These are phyloP conservation scores for Triticum monococcum DNA, from an alignment of 176 grass and related monocot species.

Conservation along the genomic window DNA sequence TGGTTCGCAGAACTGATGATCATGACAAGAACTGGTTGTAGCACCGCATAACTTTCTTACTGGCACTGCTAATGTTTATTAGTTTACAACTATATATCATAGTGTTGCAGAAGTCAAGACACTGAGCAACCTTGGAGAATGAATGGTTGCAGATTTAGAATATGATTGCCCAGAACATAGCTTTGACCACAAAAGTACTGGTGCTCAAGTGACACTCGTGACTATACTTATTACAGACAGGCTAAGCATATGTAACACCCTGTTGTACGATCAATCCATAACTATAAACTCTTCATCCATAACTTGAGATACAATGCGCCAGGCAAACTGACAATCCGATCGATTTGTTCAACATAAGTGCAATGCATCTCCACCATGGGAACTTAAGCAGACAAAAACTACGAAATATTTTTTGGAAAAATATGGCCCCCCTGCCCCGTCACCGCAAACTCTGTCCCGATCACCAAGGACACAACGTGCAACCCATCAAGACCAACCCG, in stretches of 20 bases:
- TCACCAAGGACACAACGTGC: not conserved
- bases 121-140: not conserved
- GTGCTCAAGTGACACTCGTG: not conserved
- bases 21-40: not conserved
- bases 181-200: not conserved
- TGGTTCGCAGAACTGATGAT: conserved; percentile 5
- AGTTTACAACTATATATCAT: not conserved
- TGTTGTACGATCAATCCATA: conserved; percentile 1
- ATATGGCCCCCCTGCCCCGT: not conserved
- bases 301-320: not conserved
- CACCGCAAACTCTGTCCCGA: not conserved
- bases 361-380: not conserved
- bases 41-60: not conserved
- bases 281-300: not conserved
- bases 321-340: not conserved
- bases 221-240: not conserved
- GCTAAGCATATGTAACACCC: not conserved
- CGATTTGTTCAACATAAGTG: not conserved
- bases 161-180: conserved; percentile 6
- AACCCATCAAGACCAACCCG: not conserved
- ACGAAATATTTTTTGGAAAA: not conserved
- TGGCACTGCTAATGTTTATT: not conserved
- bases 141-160: not conserved
- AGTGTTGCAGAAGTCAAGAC: not conserved
- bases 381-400: not conserved